These are phyloP conservation scores for Plantago coronopus DNA, from an alignment of 305 asterid genomes.

Conservation along the genomic window DNA sequence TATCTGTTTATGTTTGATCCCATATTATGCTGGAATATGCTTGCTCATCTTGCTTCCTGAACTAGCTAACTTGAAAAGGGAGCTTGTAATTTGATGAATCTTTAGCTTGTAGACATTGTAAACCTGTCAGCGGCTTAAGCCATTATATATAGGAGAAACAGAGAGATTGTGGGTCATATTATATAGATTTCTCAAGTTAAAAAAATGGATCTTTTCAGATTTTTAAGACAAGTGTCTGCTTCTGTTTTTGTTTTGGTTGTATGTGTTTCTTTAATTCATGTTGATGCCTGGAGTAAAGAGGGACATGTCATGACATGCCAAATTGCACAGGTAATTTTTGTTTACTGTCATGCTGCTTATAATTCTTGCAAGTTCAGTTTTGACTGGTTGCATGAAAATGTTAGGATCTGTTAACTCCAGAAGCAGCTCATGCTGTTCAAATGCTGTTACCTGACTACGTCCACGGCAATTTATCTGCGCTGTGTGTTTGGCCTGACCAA, in stretches of 20 bases:
- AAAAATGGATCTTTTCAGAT: slow-evolving; percentile 24
- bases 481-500: slow-evolving; percentile 94
- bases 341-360: neutral
- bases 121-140: neutral
- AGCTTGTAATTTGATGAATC: slow-evolving; percentile 22
- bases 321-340: slow-evolving; percentile 65
- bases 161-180: slow-evolving; percentile 23
- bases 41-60: slow-evolving; percentile 39
- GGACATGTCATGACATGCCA: slow-evolving; percentile 83
- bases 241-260: slow-evolving; percentile 27
- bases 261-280: slow-evolving; percentile 36
- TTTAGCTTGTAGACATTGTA: slow-evolving; percentile 56
- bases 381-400: slow-evolving; percentile 6
- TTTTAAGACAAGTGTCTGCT: slow-evolving; percentile 15
- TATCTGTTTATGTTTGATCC: slow-evolving; percentile 16
- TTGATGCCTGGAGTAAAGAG: slow-evolving; percentile 85
- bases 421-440: slow-evolving; percentile 58
- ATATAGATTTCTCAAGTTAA: slow-evolving; percentile 4
- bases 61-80: slow-evolving; percentile 26
- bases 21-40: slow-evolving; percentile 22
- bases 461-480: slow-evolving; percentile 63
- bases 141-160: slow-evolving; percentile 21
- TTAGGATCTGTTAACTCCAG: slow-evolving; percentile 58
- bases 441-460: slow-evolving; percentile 75
- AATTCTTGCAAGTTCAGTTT: neutral